These are phyloP conservation scores for Chloris gayana DNA, from an alignment of 176 grass and related monocot genomes.

Conservation along the genomic window DNA sequence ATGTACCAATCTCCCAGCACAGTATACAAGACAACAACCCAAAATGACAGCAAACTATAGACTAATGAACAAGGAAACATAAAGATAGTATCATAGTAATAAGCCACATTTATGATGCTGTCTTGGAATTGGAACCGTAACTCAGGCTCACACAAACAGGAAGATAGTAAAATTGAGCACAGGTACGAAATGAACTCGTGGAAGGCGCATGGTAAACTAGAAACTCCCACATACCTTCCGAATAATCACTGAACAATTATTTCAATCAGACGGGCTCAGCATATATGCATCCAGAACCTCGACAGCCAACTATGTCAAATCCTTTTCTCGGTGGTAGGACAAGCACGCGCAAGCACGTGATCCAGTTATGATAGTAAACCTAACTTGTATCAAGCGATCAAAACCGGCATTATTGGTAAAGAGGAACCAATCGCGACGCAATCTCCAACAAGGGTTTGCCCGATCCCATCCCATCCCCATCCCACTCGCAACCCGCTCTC, in stretches of 20 bases:
- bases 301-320: neutral
- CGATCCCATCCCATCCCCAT: constrained; percentile 21
- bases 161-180: neutral
- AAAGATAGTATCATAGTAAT: neutral
- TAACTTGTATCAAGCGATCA: neutral
- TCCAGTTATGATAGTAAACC: neutral
- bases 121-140: neutral
- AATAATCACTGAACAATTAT: neutral
- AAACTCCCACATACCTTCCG: neutral
- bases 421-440: neutral
- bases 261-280: neutral
- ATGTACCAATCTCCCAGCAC: neutral
- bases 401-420: neutral
- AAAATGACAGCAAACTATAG: neutral
- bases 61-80: neutral
- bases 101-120: neutral
- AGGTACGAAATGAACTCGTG: neutral
- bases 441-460: neutral
- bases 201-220: neutral
- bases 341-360: neutral
- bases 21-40: neutral
- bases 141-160: neutral
- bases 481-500: neutral
- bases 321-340: neutral
- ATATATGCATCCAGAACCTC: neutral